Evolutionary conservation across 192 early-diverging fungal species (phyloP), one percentile per base, ranked within the genome.

Genomic region (Cladochytrium replicatum): DNA sequence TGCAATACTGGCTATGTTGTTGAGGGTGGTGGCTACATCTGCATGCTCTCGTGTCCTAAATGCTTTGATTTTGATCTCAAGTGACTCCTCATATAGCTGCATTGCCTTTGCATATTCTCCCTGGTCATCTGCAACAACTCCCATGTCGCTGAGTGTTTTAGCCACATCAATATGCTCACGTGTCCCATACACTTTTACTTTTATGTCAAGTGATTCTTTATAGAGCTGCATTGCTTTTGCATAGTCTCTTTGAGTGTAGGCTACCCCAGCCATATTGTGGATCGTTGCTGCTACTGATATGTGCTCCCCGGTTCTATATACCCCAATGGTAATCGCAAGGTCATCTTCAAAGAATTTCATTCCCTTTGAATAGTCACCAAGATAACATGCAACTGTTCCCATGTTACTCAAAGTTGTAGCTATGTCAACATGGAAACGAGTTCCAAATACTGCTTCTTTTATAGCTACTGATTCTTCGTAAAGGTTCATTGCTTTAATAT

Each of bases 331-430:
- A 48, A 15, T 54, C 48, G 6, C 22, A 6, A 7, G 52, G 34
- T 27, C 34, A 30, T 27, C 9, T 1, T 19, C 32, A 29, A 8
- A 55, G 28, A 29, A 54, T 22, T 54, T 52, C 52, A 31, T 22
- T 32, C 1, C 24, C 50, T n/a, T n/a, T 29, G 8, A 9, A 17
- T 5, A 37, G 13, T 27, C 43, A 1, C 25, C 49, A 29, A 25
- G n/a, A 55, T 32, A 7, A 26, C 48, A 48, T 31, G 52, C 51
- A 17, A 54, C 52, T 41, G 48, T 50, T 54, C 52, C 52, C 41
- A 54, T 13, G 29, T 45, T 23, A 7, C 44, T 32, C 7, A 54
- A 28, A 7, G 48, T 52, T 7, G 41, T 52, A 7, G 52, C 41
- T 48, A 54, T 41, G 13, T 17, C 48, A 8, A 32, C 41, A 52